Evolutionary conservation across 2,329 filamentous ascomycete genomes (phyloP).

Genomic region (Aspergillus piperis): DNA sequence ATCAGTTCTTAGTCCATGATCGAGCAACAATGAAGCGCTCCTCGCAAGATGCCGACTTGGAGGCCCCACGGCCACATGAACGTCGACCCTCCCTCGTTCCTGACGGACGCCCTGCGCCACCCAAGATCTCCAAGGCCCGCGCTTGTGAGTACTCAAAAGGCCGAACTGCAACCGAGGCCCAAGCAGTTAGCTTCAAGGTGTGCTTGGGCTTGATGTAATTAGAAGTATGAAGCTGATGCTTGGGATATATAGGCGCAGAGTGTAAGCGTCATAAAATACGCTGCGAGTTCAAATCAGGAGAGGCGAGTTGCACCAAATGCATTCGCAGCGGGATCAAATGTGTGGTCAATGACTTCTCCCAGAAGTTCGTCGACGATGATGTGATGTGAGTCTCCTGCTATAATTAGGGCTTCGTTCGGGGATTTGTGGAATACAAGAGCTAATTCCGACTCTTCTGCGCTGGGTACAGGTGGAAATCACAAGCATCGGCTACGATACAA

Average conservation of each 20-base stretch:
- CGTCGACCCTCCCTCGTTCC: constrained; percentile 24
- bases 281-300: constrained; percentile 53
- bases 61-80: constrained; percentile 29
- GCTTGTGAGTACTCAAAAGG: constrained; percentile 37
- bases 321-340: constrained; percentile 53
- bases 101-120: constrained; percentile 27
- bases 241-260: constrained; percentile 42
- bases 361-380: constrained; percentile 58
- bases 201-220: background rate
- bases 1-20: constrained; percentile 13
- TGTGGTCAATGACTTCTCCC: constrained; percentile 58
- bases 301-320: constrained; percentile 53
- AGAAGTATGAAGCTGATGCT: constrained; percentile 6
- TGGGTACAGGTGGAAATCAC: constrained; percentile 47
- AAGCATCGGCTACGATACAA: constrained; percentile 44
- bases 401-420: background rate
- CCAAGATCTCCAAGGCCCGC: constrained; percentile 45
- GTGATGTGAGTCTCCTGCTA: constrained; percentile 45
- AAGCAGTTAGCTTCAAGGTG: background rate
- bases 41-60: constrained; percentile 37
- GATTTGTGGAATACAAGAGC: background rate
- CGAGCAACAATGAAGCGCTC: constrained; percentile 36
- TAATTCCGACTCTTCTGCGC: constrained; percentile 6
- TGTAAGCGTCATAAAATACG: constrained; percentile 59
- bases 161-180: background rate